A percentile compares a stretch with the other conserved stretches of the same genome.
Evolutionary conservation across 2,329 filamentous ascomycete species (phyloP).

Genomic region (Ceratocystis alfenasii): DNA sequence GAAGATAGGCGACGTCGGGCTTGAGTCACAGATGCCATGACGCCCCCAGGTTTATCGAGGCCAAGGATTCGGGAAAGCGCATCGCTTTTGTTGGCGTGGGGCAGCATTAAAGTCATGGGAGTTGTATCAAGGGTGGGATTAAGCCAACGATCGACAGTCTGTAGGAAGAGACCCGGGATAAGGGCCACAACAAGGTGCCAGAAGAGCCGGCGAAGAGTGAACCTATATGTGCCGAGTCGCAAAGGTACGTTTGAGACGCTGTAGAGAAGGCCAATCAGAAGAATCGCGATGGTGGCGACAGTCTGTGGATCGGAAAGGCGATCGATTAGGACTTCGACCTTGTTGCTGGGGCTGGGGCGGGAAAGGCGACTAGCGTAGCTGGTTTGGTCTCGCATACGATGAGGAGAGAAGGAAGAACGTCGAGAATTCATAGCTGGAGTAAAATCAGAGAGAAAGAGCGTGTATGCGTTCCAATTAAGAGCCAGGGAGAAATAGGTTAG

Average conservation of each 20-base stretch:
- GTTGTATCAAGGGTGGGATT: slow-evolving; percentile 15
- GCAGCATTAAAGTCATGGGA: slow-evolving; percentile 18
- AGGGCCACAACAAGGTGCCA: slow-evolving; percentile 18
- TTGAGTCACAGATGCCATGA: slow-evolving; percentile 17
- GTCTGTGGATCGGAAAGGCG: slow-evolving; percentile 9
- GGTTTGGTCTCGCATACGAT: slow-evolving; percentile 21
- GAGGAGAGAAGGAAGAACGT: slow-evolving; percentile 19
- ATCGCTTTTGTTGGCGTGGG: slow-evolving; percentile 19
- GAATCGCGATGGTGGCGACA: slow-evolving; percentile 6
- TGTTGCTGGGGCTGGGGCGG: slow-evolving; percentile 5
- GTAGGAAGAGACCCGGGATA: slow-evolving; percentile 15
- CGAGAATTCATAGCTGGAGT: slow-evolving; percentile 20
- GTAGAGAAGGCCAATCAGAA: slow-evolving; percentile 8
- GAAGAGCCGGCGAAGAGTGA: slow-evolving; percentile 15
- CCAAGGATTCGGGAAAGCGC: slow-evolving; percentile 19
- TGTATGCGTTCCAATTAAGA: slow-evolving; percentile 4
- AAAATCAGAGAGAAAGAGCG: neutral
- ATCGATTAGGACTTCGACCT: slow-evolving; percentile 2
- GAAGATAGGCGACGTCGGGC: slow-evolving; percentile 18
- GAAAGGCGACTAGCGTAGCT: slow-evolving; percentile 14
- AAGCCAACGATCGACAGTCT: slow-evolving; percentile 19
- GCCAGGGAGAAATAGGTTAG: slow-evolving; percentile 4
- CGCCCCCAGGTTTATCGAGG: slow-evolving; percentile 16
- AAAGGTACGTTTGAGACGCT: slow-evolving; percentile 10
- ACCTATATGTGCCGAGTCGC: slow-evolving; percentile 14